These are phyloP conservation scores for Phlegmacium glaucopus DNA, from an alignment of 768 basidiomycete genomes.

Conservation along the genomic window DNA sequence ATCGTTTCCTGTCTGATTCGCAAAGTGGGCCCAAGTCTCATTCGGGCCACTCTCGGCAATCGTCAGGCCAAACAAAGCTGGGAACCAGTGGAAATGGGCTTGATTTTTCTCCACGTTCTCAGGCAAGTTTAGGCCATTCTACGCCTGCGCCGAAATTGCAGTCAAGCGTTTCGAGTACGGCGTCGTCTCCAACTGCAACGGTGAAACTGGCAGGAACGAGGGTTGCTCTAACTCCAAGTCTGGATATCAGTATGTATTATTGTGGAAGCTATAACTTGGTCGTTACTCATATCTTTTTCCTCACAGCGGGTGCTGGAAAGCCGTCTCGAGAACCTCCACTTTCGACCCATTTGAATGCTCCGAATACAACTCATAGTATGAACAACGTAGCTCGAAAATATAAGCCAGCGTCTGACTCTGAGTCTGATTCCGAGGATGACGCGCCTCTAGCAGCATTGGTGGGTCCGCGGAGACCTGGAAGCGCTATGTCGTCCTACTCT, in stretches of 20 bases:
- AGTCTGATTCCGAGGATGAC: constrained; percentile 47
- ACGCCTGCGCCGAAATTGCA: constrained; percentile 30
- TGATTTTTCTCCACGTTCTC: constrained; percentile 25
- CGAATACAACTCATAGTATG: neutral
- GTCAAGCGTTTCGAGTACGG: constrained; percentile 59
- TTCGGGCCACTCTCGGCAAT: constrained; percentile 22
- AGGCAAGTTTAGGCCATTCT: constrained; percentile 33
- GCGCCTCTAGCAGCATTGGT: constrained; percentile 64
- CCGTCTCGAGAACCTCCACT: too few relatives aligned
- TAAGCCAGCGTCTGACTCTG: constrained; percentile 21
- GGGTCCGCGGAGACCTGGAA: constrained; percentile 64
- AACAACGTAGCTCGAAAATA: constrained; percentile 1
- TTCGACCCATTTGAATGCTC: neutral
- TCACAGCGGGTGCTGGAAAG: neutral
- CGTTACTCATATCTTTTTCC: neutral
- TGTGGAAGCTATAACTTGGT: neutral
- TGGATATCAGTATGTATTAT: constrained; percentile 25
- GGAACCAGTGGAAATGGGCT: constrained; percentile 5
- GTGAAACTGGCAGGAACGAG: constrained; percentile 47
- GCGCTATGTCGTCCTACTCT: constrained; percentile 45
- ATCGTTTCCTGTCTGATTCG: constrained; percentile 13
- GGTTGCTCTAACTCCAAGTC: constrained; percentile 27
- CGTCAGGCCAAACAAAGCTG: constrained; percentile 6
- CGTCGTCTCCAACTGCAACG: constrained; percentile 47
- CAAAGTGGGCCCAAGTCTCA: constrained; percentile 26